Evolutionary conservation across 345 rosid species (phyloP).

Genomic region (Gynandropsis gynandra): DNA sequence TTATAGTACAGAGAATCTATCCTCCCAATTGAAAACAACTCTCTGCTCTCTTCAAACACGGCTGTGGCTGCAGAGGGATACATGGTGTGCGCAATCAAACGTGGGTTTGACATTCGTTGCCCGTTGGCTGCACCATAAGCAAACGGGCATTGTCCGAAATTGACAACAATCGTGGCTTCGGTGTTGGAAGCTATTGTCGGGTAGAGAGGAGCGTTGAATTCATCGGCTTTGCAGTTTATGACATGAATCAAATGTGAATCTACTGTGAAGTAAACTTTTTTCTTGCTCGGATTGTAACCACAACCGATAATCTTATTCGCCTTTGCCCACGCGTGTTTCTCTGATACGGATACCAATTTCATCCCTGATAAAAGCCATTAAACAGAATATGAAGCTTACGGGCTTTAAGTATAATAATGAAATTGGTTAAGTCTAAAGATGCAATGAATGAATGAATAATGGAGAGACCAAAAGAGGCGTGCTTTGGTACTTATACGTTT

Average conservation of each 20-base stretch:
- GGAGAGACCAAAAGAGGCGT: slow-evolving; percentile 1
- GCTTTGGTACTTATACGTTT: not conserved
- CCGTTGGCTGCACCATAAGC: slow-evolving; percentile 26
- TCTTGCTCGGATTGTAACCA: slow-evolving; percentile 31
- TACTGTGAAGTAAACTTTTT: slow-evolving; percentile 33
- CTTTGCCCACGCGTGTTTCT: slow-evolving; percentile 28
- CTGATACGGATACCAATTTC: slow-evolving; percentile 39
- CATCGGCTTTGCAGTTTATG: slow-evolving; percentile 30
- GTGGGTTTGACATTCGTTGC: slow-evolving; percentile 27
- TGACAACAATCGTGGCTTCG: slow-evolving; percentile 20
- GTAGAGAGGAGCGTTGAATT: slow-evolving; percentile 31
- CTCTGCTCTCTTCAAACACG: slow-evolving; percentile 76
- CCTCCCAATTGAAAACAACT: slow-evolving; percentile 88
- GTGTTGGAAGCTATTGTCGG: slow-evolving; percentile 28
- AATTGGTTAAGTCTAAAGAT: not conserved
- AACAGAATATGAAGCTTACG: not conserved
- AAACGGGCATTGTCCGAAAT: slow-evolving; percentile 31
- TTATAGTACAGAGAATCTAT: slow-evolving; percentile 70
- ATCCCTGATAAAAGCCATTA: slow-evolving; percentile 45
- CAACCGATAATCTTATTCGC: slow-evolving; percentile 29
- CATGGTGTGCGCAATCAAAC: slow-evolving; percentile 4
- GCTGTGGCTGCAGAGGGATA: slow-evolving; percentile 25
- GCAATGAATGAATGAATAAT: not conserved
- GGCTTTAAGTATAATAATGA: not conserved
- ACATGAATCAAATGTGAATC: slow-evolving; percentile 31